phyloP scores from a whole-genome alignment of 495 filamentous ascomycete species.

The Zalerion maritima region DNA sequence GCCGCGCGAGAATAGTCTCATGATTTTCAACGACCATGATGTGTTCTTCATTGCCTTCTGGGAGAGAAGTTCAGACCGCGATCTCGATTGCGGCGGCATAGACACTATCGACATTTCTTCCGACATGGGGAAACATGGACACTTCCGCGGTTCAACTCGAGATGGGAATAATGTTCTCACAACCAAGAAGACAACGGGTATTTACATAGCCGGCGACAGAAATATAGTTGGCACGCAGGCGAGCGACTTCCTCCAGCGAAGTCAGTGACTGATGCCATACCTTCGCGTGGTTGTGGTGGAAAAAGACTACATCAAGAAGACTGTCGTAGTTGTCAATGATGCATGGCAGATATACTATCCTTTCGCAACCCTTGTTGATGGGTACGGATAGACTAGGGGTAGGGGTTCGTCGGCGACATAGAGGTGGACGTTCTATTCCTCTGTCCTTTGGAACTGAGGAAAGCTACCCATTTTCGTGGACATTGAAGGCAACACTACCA shows the following conservation, averaged over 20 bases:
- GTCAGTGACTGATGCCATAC: slow-evolving; percentile 33
- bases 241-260: slow-evolving; percentile 2
- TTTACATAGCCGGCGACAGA: slow-evolving; percentile 1
- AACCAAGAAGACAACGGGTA: slow-evolving; percentile 3
- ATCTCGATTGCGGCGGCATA: no score
- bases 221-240: slow-evolving; percentile 1
- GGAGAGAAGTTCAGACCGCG: no score
- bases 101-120: slow-evolving; percentile 1
- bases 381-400: slow-evolving; percentile 31
- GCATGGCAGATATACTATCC: slow-evolving; percentile 47
- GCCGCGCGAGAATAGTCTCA: no score
- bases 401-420: slow-evolving; percentile 37
- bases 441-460: no score
- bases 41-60: no score
- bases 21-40: no score
- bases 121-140: background rate
- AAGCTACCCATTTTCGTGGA: no score
- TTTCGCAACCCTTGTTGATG: slow-evolving; percentile 41
- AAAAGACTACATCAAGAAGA: slow-evolving; percentile 38
- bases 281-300: slow-evolving; percentile 36
- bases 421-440: slow-evolving; percentile 21
- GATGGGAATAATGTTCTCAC: slow-evolving; percentile 2
- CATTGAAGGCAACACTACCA: no score
- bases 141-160: background rate
- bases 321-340: slow-evolving; percentile 42